A percentile compares a stretch with the other conserved stretches of the same genome.
Evolutionary conservation across 768 basidiomycete species (phyloP).

Genomic region (Sporobolomyces pararoseus): DNA sequence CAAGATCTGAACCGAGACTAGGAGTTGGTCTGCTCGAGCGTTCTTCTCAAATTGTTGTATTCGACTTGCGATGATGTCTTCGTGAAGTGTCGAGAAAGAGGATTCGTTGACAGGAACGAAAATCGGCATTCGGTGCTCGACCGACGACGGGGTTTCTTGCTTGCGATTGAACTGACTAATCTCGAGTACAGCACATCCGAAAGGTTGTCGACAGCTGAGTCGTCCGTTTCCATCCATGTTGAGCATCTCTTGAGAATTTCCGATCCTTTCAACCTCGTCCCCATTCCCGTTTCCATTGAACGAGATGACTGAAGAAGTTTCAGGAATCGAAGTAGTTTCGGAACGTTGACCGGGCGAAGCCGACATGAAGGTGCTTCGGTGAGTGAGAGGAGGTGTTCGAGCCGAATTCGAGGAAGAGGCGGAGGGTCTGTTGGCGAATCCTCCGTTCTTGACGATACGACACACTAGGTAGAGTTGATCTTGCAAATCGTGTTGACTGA

Average conservation of each 20-base stretch:
- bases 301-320: not conserved
- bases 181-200: conserved; percentile 92
- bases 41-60: conserved; percentile 77
- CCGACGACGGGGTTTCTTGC: conserved; percentile 52
- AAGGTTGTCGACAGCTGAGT: conserved; percentile 68
- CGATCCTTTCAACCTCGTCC: conserved; percentile 3
- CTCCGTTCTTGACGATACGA: conserved; percentile 80
- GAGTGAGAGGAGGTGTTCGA: not conserved
- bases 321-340: conserved; percentile 22
- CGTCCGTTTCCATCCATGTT: conserved; percentile 25
- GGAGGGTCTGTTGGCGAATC: not conserved
- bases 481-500: conserved; percentile 78
- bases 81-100: conserved; percentile 87
- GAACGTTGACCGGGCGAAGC: not conserved
- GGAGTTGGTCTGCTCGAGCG: conserved; percentile 77
- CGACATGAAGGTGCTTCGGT: not conserved
- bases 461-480: conserved; percentile 86
- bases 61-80: conserved; percentile 81
- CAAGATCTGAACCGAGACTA: conserved; percentile 78
- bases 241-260: conserved; percentile 24
- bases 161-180: conserved; percentile 60
- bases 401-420: too few species aligned
- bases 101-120: conserved; percentile 76
- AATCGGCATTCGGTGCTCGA: conserved; percentile 83
- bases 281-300: too few species aligned